Evolutionary conservation across 75 land plant species (phyloP).

Genomic region (Picea glauca): DNA sequence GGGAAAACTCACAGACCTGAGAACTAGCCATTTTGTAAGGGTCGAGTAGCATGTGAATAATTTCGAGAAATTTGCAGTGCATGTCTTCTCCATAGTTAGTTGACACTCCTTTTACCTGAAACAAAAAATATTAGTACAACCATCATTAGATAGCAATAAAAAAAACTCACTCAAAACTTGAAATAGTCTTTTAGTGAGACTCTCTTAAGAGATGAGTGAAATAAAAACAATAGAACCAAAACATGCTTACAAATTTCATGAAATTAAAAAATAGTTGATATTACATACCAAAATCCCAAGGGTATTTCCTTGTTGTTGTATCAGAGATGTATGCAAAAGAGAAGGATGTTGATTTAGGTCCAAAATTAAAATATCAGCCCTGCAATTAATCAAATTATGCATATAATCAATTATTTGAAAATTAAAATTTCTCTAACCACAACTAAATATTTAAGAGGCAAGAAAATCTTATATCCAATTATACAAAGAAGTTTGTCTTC

Average conservation of each 20-base stretch:
- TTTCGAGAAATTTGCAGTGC: conserved; percentile 87
- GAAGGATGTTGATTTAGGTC: conserved; percentile 75
- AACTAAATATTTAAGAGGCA: background rate
- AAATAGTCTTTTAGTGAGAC: no score
- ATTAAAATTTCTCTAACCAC: no score
- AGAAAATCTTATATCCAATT: conserved; percentile 52
- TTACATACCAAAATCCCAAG: conserved; percentile 90
- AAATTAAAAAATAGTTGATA: no score
- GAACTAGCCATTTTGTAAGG: conserved; percentile 48
- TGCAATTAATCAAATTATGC: conserved; percentile 35
- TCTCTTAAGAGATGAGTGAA: no score
- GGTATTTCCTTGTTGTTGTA: conserved; percentile 52
- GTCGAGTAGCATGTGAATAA: conserved; percentile 80
- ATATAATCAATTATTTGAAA: no score
- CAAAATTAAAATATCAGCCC: conserved; percentile 86
- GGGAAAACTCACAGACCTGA: no score
- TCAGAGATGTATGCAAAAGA: conserved; percentile 63
- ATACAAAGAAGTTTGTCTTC: conserved; percentile 71
- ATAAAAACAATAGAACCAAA: no score
- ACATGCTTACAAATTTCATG: no score
- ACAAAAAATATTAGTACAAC: no score
- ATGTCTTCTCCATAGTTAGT: conserved; percentile 75
- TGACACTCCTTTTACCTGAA: conserved; percentile 71
- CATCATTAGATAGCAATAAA: no score
- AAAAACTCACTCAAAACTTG: no score